phyloP scores from a whole-genome alignment of 2,329 filamentous ascomycete genomes.

The Fusarium goolgardi region DNA sequence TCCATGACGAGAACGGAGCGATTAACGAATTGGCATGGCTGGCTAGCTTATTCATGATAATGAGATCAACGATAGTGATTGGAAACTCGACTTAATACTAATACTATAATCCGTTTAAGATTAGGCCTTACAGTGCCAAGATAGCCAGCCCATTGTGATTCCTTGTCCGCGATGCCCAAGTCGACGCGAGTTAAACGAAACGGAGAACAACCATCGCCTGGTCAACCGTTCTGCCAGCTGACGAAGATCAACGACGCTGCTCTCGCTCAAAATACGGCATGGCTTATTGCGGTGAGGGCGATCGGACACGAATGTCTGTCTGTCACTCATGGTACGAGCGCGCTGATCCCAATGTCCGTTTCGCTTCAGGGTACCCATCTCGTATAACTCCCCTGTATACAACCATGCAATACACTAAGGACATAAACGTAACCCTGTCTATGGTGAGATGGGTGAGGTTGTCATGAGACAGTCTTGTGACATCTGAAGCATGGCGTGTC shows the following conservation, averaged over 20 bases:
- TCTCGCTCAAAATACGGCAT: too few relatives aligned
- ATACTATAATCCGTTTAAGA: background rate
- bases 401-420: too few relatives aligned
- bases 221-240: too few relatives aligned
- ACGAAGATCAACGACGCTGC: background rate
- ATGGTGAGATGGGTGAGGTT: background rate
- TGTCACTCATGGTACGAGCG: background rate
- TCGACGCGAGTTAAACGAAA: background rate
- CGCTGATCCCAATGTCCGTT: slow-evolving; percentile 6
- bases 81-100: background rate
- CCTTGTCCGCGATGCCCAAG: too few relatives aligned
- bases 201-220: background rate
- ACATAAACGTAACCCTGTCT: background rate
- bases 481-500: background rate
- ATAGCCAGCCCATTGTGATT: background rate
- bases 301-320: background rate
- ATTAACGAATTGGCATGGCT: slow-evolving; percentile 44
- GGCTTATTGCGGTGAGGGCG: background rate
- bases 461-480: background rate
- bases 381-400: too few relatives aligned
- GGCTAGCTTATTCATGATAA: slow-evolving; percentile 42
- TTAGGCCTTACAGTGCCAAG: background rate
- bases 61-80: slow-evolving; percentile 9
- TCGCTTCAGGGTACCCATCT: background rate
- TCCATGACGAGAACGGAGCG: slow-evolving; percentile 35